A percentile compares a stretch with the other conserved stretches of the same genome.
Conservation (phyloP, 768 basidiomycete genomes). For the Tulasnella sp. region DNA sequence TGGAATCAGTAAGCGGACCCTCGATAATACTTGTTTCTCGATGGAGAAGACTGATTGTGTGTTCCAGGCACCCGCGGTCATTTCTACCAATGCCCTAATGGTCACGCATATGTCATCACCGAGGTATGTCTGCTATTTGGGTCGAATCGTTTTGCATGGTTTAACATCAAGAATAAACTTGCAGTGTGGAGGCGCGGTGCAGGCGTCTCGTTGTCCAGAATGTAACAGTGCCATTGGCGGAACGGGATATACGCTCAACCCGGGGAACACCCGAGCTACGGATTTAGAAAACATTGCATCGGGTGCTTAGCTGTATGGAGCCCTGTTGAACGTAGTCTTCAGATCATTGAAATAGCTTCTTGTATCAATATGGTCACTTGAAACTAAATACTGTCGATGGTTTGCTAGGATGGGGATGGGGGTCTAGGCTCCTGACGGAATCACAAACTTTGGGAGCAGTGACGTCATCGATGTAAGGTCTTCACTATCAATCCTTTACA, state of each 20-base stretch:
- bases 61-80: constrained; percentile 28
- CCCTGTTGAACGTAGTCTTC: neutral
- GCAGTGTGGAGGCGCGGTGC: constrained; percentile 35
- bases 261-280: constrained; percentile 33
- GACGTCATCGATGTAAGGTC: neutral
- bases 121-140: constrained; percentile 29
- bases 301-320: neutral
- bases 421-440: too few species aligned
- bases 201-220: constrained; percentile 37
- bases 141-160: neutral
- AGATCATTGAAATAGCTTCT: neutral
- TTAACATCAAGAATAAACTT: neutral
- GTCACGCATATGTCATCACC: constrained; percentile 38
- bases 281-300: constrained; percentile 35
- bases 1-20: neutral
- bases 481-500: neutral
- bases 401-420: too few species aligned
- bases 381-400: neutral
- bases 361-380: neutral
- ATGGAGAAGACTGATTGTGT: neutral
- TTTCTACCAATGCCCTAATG: constrained; percentile 37
- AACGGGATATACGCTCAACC: constrained; percentile 27
- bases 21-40: neutral
- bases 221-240: constrained; percentile 39
- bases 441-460: neutral